Conservation (phyloP, 2,329 filamentous ascomycete genomes). For the Scedosporium aurantiacum region DNA sequence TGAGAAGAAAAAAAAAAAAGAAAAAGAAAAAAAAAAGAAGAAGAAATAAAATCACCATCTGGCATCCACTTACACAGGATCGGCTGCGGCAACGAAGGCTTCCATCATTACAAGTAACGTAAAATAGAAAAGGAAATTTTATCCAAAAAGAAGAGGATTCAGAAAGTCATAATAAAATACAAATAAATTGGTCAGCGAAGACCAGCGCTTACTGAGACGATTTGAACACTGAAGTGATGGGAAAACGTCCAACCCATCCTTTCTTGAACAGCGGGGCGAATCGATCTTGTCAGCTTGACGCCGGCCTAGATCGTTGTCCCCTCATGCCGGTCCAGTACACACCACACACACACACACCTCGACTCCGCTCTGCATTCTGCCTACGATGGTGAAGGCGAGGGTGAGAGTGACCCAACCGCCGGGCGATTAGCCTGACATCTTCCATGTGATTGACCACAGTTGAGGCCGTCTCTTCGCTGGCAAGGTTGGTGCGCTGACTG, state of each 20-base stretch:
- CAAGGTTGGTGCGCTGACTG: no score
- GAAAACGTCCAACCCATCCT: neutral
- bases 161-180: neutral
- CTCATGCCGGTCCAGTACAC: neutral
- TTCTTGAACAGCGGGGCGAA: no score
- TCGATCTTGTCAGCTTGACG: neutral
- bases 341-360: neutral
- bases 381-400: neutral
- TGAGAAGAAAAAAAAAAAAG: no score
- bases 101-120: no score
- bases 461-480: neutral
- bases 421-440: no score
- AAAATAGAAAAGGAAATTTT: neutral
- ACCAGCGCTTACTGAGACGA: slow-evolving; percentile 1
- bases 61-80: no score
- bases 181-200: neutral
- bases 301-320: neutral
- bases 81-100: no score
- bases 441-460: neutral
- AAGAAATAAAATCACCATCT: no score
- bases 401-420: neutral
- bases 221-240: no score
- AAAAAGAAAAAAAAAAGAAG: no score
- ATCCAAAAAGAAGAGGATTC: neutral
- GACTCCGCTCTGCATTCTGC: neutral